A percentile compares a stretch with the other conserved stretches of the same genome.
phyloP scores from a whole-genome alignment of 805 yeast species.

The Candida stauntonica region DNA sequence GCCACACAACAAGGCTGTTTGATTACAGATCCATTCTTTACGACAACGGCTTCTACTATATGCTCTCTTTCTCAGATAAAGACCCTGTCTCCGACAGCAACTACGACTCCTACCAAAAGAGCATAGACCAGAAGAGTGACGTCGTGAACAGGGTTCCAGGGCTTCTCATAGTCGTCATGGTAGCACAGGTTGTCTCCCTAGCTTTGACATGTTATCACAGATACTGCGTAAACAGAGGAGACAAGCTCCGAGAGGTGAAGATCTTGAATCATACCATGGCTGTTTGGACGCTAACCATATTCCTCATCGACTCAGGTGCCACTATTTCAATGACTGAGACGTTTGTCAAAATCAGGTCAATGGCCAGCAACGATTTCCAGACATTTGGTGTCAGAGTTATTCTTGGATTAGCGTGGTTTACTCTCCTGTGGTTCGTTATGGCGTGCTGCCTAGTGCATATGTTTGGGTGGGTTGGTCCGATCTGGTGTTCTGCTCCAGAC shows the following conservation, averaged over 20 bases:
- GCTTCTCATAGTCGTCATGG: constrained; percentile 28
- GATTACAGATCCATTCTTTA: constrained; percentile 14
- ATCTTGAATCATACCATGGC: constrained; percentile 36
- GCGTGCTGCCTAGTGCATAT: constrained; percentile 18
- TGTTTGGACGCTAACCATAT: constrained; percentile 32
- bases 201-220: constrained; percentile 10
- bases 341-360: constrained; percentile 21
- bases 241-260: neutral
- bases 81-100: constrained; percentile 38
- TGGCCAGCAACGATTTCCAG: constrained; percentile 30
- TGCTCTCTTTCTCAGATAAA: constrained; percentile 38
- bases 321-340: constrained; percentile 28
- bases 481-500: constrained; percentile 52
- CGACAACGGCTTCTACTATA: constrained; percentile 12
- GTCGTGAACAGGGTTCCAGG: constrained; percentile 29
- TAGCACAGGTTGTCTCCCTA: constrained; percentile 30
- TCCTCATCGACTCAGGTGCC: constrained; percentile 30
- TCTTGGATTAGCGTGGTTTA: constrained; percentile 39
- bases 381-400: constrained; percentile 43
- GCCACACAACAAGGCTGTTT: constrained; percentile 8
- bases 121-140: constrained; percentile 17
- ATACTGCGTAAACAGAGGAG: neutral
- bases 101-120: constrained; percentile 25
- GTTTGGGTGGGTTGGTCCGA: constrained; percentile 37
- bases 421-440: constrained; percentile 37